phyloP scores from a whole-genome alignment of 1,284 basidiomycete genomes.

The Thelephora terrestris region DNA sequence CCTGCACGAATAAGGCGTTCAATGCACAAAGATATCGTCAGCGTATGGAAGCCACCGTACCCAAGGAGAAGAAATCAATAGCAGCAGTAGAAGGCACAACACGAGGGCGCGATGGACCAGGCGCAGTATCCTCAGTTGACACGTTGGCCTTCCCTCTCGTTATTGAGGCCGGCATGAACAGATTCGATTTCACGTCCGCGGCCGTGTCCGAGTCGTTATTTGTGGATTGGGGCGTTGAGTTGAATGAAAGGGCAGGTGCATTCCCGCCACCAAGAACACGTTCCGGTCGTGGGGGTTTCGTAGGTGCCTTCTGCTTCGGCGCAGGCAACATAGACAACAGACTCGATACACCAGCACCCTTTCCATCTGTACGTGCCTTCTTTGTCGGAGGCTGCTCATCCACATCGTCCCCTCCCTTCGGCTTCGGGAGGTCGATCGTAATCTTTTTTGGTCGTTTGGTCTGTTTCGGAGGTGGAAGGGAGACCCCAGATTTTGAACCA shows the following conservation, averaged over 20 bases:
- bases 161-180: constrained; percentile 45
- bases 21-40: too few species aligned
- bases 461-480: constrained; percentile 25
- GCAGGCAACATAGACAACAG: constrained; percentile 67
- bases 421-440: constrained; percentile 51
- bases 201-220: constrained; percentile 18
- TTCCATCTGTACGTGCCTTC: constrained; percentile 27
- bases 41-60: constrained; percentile 15
- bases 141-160: constrained; percentile 49
- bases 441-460: constrained; percentile 54
- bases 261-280: constrained; percentile 56
- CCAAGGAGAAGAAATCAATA: constrained; percentile 60
- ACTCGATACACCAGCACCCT: constrained; percentile 52
- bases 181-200: background rate
- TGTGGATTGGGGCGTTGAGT: constrained; percentile 12
- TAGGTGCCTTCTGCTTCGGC: constrained; percentile 50
- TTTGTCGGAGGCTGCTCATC: constrained; percentile 41
- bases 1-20: constrained; percentile 7
- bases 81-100: constrained; percentile 28
- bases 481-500: constrained; percentile 11
- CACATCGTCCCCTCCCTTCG: constrained; percentile 31
- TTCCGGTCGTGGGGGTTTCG: constrained; percentile 29
- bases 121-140: constrained; percentile 38
- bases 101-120: constrained; percentile 15
- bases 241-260: constrained; percentile 51